A percentile compares a stretch with the other conserved stretches of the same genome.
These are phyloP conservation scores for Suillus sp. DNA, from an alignment of 768 basidiomycete genomes.

Conservation along the genomic window DNA sequence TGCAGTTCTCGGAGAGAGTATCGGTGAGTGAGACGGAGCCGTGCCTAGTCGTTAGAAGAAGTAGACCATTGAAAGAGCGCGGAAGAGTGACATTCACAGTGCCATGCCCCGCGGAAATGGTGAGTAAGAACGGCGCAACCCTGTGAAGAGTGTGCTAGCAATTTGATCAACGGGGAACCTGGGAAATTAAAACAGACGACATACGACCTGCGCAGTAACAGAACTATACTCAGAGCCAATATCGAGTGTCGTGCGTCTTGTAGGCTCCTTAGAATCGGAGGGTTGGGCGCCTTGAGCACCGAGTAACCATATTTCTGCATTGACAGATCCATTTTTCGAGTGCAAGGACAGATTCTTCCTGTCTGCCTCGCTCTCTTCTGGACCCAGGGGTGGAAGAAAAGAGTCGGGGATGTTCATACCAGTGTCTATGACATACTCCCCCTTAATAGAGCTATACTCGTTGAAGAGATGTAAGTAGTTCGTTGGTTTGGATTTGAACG, in stretches of 20 bases:
- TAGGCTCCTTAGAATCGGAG: not conserved
- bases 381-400: slow-evolving; percentile 41
- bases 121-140: slow-evolving; percentile 22
- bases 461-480: slow-evolving; percentile 25
- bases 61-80: slow-evolving; percentile 24
- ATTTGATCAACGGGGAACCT: not conserved
- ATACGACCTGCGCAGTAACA: slow-evolving; percentile 22
- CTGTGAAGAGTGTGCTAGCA: slow-evolving; percentile 20
- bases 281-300: slow-evolving; percentile 15
- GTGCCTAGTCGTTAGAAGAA: slow-evolving; percentile 21
- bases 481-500: slow-evolving; percentile 32
- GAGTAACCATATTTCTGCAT: slow-evolving; percentile 43
- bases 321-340: slow-evolving; percentile 37
- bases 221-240: slow-evolving; percentile 22
- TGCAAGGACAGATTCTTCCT: slow-evolving; percentile 42
- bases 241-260: slow-evolving; percentile 24
- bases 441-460: slow-evolving; percentile 15
- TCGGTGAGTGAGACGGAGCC: slow-evolving; percentile 22
- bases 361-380: slow-evolving; percentile 38
- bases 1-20: slow-evolving; percentile 18
- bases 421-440: slow-evolving; percentile 48
- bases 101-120: slow-evolving; percentile 17
- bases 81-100: slow-evolving; percentile 22
- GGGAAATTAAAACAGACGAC: slow-evolving; percentile 5
- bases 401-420: slow-evolving; percentile 39